Percentiles rank a stretch among this genome's conserved stretches.
Conservation (phyloP, 306 rosid species). For the Dicorynia guianensis region DNA sequence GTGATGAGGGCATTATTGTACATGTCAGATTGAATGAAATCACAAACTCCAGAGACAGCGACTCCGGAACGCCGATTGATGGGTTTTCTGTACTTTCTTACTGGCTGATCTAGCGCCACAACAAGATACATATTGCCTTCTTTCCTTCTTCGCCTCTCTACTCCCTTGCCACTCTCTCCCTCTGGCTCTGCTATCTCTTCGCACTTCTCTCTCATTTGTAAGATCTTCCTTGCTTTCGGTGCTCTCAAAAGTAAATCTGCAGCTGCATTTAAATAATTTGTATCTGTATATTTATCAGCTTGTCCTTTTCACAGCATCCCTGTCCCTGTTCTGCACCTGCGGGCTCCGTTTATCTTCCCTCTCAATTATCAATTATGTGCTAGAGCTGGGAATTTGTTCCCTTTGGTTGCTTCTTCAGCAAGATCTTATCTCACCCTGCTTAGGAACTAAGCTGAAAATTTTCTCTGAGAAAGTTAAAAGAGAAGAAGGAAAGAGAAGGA, state of each 20-base stretch:
- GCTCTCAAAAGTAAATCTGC: conserved; percentile 44
- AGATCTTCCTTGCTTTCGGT: conserved; percentile 36
- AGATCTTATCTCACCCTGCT: conserved; percentile 91
- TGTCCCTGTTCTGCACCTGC: conserved; percentile 40
- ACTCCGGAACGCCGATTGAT: background rate
- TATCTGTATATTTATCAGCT: background rate
- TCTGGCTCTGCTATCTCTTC: background rate
- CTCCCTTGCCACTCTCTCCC: background rate
- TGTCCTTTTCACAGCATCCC: conserved; percentile 42
- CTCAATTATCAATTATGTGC: conserved; percentile 44
- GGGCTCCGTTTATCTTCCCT: conserved; percentile 31
- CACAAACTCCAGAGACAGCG: background rate
- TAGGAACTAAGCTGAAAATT: conserved; percentile 60
- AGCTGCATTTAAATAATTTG: conserved; percentile 21
- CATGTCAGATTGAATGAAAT: background rate
- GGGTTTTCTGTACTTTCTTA: conserved; percentile 28
- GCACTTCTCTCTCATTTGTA: background rate
- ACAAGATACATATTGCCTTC: conserved; percentile 11
- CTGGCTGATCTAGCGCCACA: conserved; percentile 21
- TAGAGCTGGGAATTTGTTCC: conserved; percentile 21
- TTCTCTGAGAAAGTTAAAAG: conserved; percentile 45
- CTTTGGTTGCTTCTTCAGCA: conserved; percentile 68
- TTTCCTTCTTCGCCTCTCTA: background rate
- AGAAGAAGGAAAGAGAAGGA: conserved; percentile 6
- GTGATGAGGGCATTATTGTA: background rate